phyloP scores from a whole-genome alignment of 2,329 filamentous ascomycete genomes.

The Penicillium sp. region DNA sequence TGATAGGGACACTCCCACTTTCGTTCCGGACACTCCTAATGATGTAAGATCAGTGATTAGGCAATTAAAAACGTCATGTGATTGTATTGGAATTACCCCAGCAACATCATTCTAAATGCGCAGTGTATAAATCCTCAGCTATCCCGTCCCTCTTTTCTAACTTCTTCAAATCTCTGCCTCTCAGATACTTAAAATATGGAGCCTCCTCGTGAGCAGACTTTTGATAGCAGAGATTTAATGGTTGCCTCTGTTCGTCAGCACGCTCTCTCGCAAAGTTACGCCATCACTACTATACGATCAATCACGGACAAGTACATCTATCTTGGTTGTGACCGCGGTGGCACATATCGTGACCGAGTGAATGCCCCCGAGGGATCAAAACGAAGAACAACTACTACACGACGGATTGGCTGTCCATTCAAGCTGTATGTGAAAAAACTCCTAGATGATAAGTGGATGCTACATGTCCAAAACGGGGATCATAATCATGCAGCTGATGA shows the following conservation, averaged over 20 bases:
- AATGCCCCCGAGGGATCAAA: slow-evolving; percentile 1
- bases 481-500: not conserved
- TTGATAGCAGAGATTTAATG: not conserved
- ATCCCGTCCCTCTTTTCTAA: no score
- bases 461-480: not conserved
- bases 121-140: no score
- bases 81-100: no score
- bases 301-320: not conserved
- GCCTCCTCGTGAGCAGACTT: not conserved
- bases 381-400: not conserved
- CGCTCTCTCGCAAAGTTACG: not conserved
- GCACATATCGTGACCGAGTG: not conserved
- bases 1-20: no score
- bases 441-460: not conserved
- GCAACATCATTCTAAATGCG: no score
- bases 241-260: not conserved
- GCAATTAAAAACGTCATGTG: no score
- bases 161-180: no score
- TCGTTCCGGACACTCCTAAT: no score
- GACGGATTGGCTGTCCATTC: not conserved
- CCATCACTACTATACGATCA: not conserved
- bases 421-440: not conserved
- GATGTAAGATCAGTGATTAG: no score
- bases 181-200: no score
- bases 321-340: not conserved